Percentiles rank a stretch among this genome's conserved stretches.
These are phyloP conservation scores for Pestalotiopsis sp. DNA, from an alignment of 2,329 filamentous ascomycete genomes.

Conservation along the genomic window DNA sequence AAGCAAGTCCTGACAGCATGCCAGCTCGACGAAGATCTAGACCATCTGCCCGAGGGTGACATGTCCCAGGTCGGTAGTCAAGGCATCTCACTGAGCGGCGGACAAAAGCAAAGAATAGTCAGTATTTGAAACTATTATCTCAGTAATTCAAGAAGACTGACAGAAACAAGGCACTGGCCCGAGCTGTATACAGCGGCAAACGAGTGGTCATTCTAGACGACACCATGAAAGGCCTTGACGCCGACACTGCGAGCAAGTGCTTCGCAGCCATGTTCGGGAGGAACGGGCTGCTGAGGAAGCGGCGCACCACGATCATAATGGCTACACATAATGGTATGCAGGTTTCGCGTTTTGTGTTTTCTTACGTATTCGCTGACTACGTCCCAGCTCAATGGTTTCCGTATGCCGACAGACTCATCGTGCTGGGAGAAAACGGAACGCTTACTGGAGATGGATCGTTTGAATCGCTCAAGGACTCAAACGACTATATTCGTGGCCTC, in stretches of 20 bases:
- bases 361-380: not conserved
- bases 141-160: too few relatives aligned
- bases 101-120: constrained; percentile 42
- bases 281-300: not conserved
- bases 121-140: not conserved
- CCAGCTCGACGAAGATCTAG: constrained; percentile 30
- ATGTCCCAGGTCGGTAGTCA: constrained; percentile 43
- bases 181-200: constrained; percentile 8
- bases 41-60: constrained; percentile 35
- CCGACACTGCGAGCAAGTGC: constrained; percentile 5
- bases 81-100: constrained; percentile 46
- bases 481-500: not conserved
- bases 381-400: constrained; percentile 7
- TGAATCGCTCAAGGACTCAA: not conserved
- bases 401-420: constrained; percentile 3
- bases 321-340: constrained; percentile 10
- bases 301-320: not conserved
- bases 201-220: constrained; percentile 1
- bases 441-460: not conserved
- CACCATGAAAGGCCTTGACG: constrained; percentile 3
- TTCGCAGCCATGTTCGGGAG: not conserved
- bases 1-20: constrained; percentile 23
- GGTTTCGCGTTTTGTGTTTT: not conserved
- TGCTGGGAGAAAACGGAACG: not conserved
- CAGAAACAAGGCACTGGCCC: not conserved